Evolutionary conservation across 352 stramenopile species (phyloP), one percentile per base, ranked within the genome.

Genomic region (Phytophthora pini): DNA sequence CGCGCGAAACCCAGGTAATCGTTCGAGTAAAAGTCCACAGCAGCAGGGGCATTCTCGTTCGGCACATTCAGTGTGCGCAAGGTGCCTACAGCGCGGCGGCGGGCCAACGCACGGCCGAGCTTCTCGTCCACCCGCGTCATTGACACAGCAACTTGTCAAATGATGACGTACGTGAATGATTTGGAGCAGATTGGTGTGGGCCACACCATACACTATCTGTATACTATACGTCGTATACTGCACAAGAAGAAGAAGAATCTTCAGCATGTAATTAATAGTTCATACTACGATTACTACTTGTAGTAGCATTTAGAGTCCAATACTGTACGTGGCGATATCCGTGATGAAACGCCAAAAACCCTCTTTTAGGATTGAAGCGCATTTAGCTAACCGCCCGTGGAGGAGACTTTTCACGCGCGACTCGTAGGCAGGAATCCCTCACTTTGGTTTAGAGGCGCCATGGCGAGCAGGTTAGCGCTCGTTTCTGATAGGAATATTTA

Each of bases 1-100:
- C 89, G 85, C 13, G 96, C 93, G 40, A 99, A 82, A 15, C 97
- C 96, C 17, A 99, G 78, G 67, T 99, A 99, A 61, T 99, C 97
- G 68, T 99, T 99, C 52, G 90, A 98, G 61, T 85, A 97, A 73
- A 99, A 99, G 72, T 99, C 97, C 43, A 98, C 72, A 27, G 44
- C 65, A 4, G 26, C 15, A 10, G 65, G 43, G 39, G 70, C 79
- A 10, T 62, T 43, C 10, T 63, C 50, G 12, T 67, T 51, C 1
- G 62, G 50, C 29, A 76, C 34, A 44, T 82, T 70, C 7, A 94
- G 66, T 12, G 57, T 59, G 13, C 86, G 82, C 46, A 90, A 69
- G 29, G 80, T 92, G 32, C 86, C 86, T 27, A 91, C 73, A 2
- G 45, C 49, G 41, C 76, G 65, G 24, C 72, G 80, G 29, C 61